Evolutionary conservation across 306 rosid species (phyloP).

Genomic region (Ormosia semicastrata): DNA sequence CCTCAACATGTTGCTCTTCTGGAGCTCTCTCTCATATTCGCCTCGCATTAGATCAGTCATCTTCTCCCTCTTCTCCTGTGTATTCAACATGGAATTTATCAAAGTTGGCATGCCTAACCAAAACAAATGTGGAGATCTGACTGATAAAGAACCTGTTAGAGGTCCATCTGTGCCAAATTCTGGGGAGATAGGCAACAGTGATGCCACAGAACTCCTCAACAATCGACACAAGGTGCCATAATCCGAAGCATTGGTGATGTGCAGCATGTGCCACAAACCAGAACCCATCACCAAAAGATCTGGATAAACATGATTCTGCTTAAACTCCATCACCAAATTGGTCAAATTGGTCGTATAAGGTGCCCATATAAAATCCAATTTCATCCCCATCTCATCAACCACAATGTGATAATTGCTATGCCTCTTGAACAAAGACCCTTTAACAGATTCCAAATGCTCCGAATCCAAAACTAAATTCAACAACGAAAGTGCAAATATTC

Average conservation of each 20-base stretch:
- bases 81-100: conserved; percentile 83
- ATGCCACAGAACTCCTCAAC: conserved; percentile 49
- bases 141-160: conserved; percentile 42
- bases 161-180: conserved; percentile 47
- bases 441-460: conserved; percentile 43
- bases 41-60: conserved; percentile 67
- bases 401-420: conserved; percentile 72
- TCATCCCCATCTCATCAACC: conserved; percentile 63
- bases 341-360: conserved; percentile 71
- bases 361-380: conserved; percentile 87
- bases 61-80: conserved; percentile 80
- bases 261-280: conserved; percentile 92
- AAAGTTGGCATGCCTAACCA: conserved; percentile 87
- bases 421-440: conserved; percentile 56
- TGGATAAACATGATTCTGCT: conserved; percentile 58
- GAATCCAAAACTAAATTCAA: conserved; percentile 58
- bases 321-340: conserved; percentile 43
- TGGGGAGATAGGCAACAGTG: conserved; percentile 56
- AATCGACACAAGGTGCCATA: conserved; percentile 39
- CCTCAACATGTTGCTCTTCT: conserved; percentile 53
- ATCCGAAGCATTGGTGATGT: conserved; percentile 60
- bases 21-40: conserved; percentile 58
- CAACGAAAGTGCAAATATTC: conserved; percentile 56
- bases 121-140: conserved; percentile 69
- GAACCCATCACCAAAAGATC: conserved; percentile 83